Percentiles rank a stretch among this genome's conserved stretches.
phyloP scores from a whole-genome alignment of 1,284 basidiomycete genomes.

The Hemileia vastatrix region DNA sequence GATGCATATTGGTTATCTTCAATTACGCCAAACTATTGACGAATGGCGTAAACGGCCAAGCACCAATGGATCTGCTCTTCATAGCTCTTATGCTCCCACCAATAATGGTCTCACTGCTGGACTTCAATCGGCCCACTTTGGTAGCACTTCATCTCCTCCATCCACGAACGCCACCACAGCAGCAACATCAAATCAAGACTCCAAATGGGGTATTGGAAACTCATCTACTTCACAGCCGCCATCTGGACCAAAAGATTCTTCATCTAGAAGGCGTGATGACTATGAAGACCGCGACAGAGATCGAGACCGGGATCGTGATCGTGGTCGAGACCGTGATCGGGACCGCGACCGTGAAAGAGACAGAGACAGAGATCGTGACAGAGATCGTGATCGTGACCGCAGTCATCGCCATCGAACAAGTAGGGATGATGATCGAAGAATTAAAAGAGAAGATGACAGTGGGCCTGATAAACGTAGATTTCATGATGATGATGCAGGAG shows the following conservation, averaged over 20 bases:
- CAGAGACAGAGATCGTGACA: slow-evolving; percentile 12
- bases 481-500: slow-evolving; percentile 3
- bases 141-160: too few species aligned
- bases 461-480: background rate
- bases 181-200: background rate
- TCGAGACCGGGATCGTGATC: slow-evolving; percentile 8
- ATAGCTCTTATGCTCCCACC: slow-evolving; percentile 11
- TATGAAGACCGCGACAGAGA: background rate
- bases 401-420: too few species aligned
- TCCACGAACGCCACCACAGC: slow-evolving; percentile 10
- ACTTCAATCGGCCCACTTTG: slow-evolving; percentile 20
- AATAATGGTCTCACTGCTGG: slow-evolving; percentile 21
- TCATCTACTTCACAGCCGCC: too few species aligned
- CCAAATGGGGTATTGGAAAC: slow-evolving; percentile 10
- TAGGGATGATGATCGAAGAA: slow-evolving; percentile 7
- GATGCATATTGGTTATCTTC: slow-evolving; percentile 99
- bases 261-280: slow-evolving; percentile 3
- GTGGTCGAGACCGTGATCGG: slow-evolving; percentile 7
- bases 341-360: slow-evolving; percentile 9
- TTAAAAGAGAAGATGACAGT: slow-evolving; percentile 4
- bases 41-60: slow-evolving; percentile 51
- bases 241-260: slow-evolving; percentile 3
- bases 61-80: too few species aligned
- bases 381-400: slow-evolving; percentile 14
- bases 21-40: slow-evolving; percentile 81